Conservation (phyloP, 768 basidiomycete species). For the Naematelia encephala region DNA sequence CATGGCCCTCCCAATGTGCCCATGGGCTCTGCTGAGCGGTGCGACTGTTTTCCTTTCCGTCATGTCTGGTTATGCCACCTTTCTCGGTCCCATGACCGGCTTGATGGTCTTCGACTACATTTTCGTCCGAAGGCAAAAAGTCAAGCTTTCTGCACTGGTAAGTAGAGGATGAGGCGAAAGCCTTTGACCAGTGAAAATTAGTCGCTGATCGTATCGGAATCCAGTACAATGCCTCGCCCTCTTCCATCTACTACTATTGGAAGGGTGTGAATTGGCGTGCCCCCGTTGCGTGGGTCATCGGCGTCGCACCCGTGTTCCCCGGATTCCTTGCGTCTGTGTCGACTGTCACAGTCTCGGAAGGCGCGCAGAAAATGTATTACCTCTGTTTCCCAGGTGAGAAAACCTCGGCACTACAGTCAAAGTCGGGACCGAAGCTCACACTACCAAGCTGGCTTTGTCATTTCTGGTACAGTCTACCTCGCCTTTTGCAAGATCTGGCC, state of each 20-base stretch:
- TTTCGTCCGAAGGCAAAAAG: conserved; percentile 23
- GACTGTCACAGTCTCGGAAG: conserved; percentile 9
- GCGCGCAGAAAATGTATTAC: conserved; percentile 17
- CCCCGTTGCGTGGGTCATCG: conserved; percentile 28
- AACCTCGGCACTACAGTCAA: background rate
- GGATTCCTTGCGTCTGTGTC: conserved; percentile 32
- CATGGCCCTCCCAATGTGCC: conserved; percentile 34
- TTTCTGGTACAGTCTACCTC: conserved; percentile 25
- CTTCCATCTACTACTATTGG: conserved; percentile 24
- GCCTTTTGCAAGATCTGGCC: conserved; percentile 30
- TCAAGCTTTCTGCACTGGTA: conserved; percentile 23
- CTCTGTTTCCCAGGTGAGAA: conserved; percentile 22
- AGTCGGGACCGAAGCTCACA: background rate
- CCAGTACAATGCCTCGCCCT: conserved; percentile 23
- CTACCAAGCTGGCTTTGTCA: conserved; percentile 21
- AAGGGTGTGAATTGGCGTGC: conserved; percentile 34
- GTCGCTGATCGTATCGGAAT: background rate
- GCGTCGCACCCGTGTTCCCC: conserved; percentile 35
- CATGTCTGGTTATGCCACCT: conserved; percentile 28
- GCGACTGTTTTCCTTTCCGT: conserved; percentile 37
- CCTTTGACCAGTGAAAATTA: background rate
- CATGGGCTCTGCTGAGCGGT: conserved; percentile 33
- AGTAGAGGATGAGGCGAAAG: too few relatives aligned
- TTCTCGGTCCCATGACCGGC: conserved; percentile 36
- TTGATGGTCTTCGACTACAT: conserved; percentile 35